phyloP scores from a whole-genome alignment of 495 filamentous ascomycete species.

The Apodospora peruviana region DNA sequence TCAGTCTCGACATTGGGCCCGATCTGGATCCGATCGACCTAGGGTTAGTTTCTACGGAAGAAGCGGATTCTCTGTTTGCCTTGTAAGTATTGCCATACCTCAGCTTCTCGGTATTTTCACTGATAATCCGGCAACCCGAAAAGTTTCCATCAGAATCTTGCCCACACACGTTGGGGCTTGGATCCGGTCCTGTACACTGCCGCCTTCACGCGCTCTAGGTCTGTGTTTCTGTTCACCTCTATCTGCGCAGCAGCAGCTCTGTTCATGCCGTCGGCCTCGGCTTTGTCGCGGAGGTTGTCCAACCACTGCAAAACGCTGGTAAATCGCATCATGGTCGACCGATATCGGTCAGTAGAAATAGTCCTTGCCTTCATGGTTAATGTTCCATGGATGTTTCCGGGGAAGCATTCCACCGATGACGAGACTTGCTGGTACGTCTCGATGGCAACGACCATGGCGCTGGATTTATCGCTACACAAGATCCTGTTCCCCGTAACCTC shows the following conservation, averaged over 20 bases:
- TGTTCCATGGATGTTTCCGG: slow-evolving; percentile 69
- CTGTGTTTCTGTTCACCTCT: slow-evolving; percentile 66
- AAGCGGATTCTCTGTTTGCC: slow-evolving; percentile 56
- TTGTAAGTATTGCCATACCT: slow-evolving; percentile 42
- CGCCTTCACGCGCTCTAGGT: slow-evolving; percentile 58
- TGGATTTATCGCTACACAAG: slow-evolving; percentile 66
- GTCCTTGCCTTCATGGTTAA: slow-evolving; percentile 73
- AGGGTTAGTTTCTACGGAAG: slow-evolving; percentile 56
- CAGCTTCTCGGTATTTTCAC: neutral
- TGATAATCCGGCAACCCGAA: neutral
- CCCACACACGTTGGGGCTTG: slow-evolving; percentile 70
- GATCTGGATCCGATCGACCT: slow-evolving; percentile 63
- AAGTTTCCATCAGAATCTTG: slow-evolving; percentile 64
- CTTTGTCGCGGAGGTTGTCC: slow-evolving; percentile 57
- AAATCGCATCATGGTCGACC: slow-evolving; percentile 50
- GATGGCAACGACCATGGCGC: slow-evolving; percentile 60
- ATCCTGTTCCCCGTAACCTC: slow-evolving; percentile 52
- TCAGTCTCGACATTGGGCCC: slow-evolving; percentile 54
- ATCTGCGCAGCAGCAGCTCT: slow-evolving; percentile 59
- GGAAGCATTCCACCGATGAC: slow-evolving; percentile 61
- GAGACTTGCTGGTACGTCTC: slow-evolving; percentile 67
- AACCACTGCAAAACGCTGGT: slow-evolving; percentile 60
- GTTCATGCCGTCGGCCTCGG: slow-evolving; percentile 56
- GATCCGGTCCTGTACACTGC: slow-evolving; percentile 60
- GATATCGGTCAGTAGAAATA: slow-evolving; percentile 64